Percentiles rank a stretch among this genome's conserved stretches.
These are phyloP conservation scores for Oryza rufipogon DNA, from an alignment of 176 grass and related monocot species.

Conservation along the genomic window DNA sequence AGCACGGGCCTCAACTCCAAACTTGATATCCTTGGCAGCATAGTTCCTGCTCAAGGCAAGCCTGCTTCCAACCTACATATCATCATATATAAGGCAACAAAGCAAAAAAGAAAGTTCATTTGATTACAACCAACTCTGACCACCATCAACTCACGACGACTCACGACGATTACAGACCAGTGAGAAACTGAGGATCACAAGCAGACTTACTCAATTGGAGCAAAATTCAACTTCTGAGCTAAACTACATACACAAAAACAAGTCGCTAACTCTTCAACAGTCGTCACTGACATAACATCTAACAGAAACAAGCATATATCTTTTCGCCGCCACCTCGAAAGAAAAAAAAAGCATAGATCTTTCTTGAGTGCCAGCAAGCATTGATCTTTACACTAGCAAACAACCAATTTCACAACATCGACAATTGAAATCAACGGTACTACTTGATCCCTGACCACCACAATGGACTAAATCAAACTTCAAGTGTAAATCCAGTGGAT, in stretches of 20 bases:
- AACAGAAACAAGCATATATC: neutral
- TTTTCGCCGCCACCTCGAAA: no score
- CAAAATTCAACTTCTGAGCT: neutral
- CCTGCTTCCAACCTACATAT: constrained; percentile 73
- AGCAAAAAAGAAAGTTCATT: neutral
- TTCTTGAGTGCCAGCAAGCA: neutral
- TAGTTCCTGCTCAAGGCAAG: constrained; percentile 92
- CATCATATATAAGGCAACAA: constrained; percentile 17
- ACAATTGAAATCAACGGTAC: neutral
- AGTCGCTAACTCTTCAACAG: neutral
- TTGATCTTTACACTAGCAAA: neutral
- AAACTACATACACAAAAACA: neutral
- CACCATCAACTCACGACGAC: neutral
- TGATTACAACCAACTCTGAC: neutral
- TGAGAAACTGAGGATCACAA: neutral
- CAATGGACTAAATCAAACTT: neutral
- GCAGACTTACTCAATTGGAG: neutral
- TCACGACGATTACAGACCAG: neutral
- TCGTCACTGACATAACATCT: neutral
- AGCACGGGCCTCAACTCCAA: constrained; percentile 94
- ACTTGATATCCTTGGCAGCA: constrained; percentile 95
- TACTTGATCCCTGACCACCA: neutral
- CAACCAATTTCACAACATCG: neutral
- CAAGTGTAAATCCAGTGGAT: neutral
- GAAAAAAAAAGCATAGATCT: neutral